Conservation (phyloP, 495 filamentous ascomycete genomes). For the Platismatia glauca region DNA sequence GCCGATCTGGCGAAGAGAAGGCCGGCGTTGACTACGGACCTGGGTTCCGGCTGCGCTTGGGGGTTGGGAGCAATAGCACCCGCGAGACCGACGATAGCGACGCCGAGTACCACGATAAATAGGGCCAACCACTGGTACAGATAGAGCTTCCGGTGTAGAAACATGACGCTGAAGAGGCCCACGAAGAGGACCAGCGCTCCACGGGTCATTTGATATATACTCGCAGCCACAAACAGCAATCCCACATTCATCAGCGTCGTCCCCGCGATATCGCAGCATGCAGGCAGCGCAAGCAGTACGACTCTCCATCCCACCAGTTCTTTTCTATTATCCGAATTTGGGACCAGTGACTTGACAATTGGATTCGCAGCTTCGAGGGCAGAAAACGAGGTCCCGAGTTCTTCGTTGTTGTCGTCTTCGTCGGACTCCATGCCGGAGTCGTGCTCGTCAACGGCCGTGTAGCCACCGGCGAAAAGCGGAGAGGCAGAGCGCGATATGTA, state of each 20-base stretch:
- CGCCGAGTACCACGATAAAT: conserved; percentile 76
- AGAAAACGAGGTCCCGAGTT: conserved; percentile 27
- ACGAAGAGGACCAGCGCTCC: conserved; percentile 93
- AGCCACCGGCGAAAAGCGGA: conserved; percentile 48
- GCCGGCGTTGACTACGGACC: conserved; percentile 22
- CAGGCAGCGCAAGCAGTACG: conserved; percentile 72
- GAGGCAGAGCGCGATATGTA: conserved; percentile 36
- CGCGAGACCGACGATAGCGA: conserved; percentile 81
- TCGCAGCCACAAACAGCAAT: conserved; percentile 83
- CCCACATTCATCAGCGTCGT: conserved; percentile 97
- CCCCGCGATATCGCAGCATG: conserved; percentile 86
- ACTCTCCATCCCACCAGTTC: conserved; percentile 64
- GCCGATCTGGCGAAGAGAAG: conserved; percentile 23
- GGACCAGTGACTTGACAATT: conserved; percentile 41
- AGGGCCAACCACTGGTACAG: conserved; percentile 85
- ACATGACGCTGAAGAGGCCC: conserved; percentile 86
- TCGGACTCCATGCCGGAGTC: conserved; percentile 40
- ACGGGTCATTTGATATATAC: conserved; percentile 97
- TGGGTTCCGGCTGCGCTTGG: conserved; percentile 40
- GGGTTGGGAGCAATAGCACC: conserved; percentile 67
- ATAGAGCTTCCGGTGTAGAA: conserved; percentile 67
- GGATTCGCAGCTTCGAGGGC: conserved; percentile 36
- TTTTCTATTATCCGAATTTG: conserved; percentile 34
- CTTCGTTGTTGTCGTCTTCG: conserved; percentile 33
- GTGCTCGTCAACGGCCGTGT: conserved; percentile 47